Percentiles rank a stretch among this genome's conserved stretches.
phyloP scores from a whole-genome alignment of 169 alveolate genomes.

The Cryptosporidium ubiquitum region DNA sequence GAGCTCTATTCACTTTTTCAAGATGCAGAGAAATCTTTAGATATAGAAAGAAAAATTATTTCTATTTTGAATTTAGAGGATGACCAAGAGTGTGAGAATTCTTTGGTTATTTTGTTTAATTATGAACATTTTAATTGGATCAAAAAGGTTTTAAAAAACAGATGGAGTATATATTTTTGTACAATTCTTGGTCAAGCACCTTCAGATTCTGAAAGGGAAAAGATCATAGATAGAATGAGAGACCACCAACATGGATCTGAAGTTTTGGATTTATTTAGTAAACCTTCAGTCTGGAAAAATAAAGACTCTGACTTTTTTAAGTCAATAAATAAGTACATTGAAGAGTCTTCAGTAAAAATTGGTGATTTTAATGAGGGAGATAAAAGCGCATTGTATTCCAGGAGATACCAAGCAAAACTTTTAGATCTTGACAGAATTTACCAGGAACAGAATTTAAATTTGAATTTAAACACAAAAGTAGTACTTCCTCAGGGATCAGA shows the following conservation, averaged over 20 bases:
- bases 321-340: slow-evolving; percentile 48
- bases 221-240: slow-evolving; percentile 81
- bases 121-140: slow-evolving; percentile 93
- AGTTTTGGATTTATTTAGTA: slow-evolving; percentile 46
- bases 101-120: slow-evolving; percentile 87
- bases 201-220: slow-evolving; percentile 89
- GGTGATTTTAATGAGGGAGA: slow-evolving; percentile 17
- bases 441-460: slow-evolving; percentile 88
- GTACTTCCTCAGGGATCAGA: slow-evolving; percentile 93
- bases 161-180: slow-evolving; percentile 92
- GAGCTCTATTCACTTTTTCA: slow-evolving; percentile 86
- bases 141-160: slow-evolving; percentile 84
- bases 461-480: slow-evolving; percentile 90
- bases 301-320: slow-evolving; percentile 33
- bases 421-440: slow-evolving; percentile 87
- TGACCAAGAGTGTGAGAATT: slow-evolving; percentile 94
- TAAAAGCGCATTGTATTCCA: slow-evolving; percentile 4
- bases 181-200: slow-evolving; percentile 94
- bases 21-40: slow-evolving; percentile 87
- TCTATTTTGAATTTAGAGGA: slow-evolving; percentile 83
- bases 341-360: slow-evolving; percentile 1
- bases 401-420: slow-evolving; percentile 49
- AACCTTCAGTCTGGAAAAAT: slow-evolving; percentile 20
- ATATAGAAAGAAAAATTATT: slow-evolving; percentile 90
- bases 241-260: slow-evolving; percentile 76